These are phyloP conservation scores for Xerocomellus intermedius DNA, from an alignment of 768 basidiomycete species.

Conservation along the genomic window DNA sequence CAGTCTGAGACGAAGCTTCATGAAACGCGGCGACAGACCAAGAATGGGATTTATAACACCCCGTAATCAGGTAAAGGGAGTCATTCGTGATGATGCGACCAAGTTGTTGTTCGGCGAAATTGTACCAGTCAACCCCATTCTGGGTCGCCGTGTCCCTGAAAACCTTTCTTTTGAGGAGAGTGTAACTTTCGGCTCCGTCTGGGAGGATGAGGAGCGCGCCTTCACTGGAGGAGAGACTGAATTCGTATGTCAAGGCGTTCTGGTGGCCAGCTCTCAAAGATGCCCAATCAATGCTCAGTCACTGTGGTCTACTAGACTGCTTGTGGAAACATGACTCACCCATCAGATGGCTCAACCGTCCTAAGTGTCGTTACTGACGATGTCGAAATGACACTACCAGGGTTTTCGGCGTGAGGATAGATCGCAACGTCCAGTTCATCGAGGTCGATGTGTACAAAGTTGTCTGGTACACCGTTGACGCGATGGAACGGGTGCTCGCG, in stretches of 20 bases:
- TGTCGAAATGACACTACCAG: constrained; percentile 11
- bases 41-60: constrained; percentile 10
- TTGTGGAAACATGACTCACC: not conserved
- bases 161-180: constrained; percentile 14
- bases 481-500: constrained; percentile 26
- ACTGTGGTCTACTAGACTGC: not conserved
- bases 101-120: constrained; percentile 17
- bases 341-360: constrained; percentile 1
- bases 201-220: constrained; percentile 33
- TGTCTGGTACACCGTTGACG: constrained; percentile 23
- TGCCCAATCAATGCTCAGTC: not conserved
- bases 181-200: constrained; percentile 24
- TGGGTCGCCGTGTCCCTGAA: constrained; percentile 23
- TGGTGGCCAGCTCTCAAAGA: not conserved
- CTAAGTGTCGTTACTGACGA: constrained; percentile 6
- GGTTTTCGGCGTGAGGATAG: constrained; percentile 7
- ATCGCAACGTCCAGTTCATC: constrained; percentile 3
- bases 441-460: constrained; percentile 22
- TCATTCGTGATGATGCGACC: constrained; percentile 18
- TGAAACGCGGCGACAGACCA: constrained; percentile 29
- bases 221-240: constrained; percentile 17
- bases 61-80: constrained; percentile 30
- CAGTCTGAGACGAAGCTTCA: not conserved
- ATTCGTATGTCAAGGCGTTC: constrained; percentile 5
- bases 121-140: constrained; percentile 29